A percentile compares a stretch with the other conserved stretches of the same genome.
These are phyloP conservation scores for Fraxinus xanthoxyloides DNA, from an alignment of 305 asterid species.

Conservation along the genomic window DNA sequence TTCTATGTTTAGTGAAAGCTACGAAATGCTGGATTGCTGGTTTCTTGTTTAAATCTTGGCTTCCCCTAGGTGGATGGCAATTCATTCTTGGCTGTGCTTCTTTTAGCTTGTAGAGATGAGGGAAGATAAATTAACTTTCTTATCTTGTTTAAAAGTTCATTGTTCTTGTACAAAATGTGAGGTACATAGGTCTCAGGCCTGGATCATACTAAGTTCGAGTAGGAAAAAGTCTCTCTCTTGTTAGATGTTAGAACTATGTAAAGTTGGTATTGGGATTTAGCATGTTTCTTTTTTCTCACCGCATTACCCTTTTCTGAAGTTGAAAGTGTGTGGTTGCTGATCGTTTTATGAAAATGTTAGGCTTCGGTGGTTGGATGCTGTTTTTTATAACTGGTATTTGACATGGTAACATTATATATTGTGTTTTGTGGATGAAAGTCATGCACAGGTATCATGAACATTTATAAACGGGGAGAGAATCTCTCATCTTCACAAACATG, in stretches of 20 bases:
- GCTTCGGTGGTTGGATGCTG: background rate
- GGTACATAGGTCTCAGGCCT: background rate
- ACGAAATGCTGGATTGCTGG: constrained; percentile 15
- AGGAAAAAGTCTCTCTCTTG: background rate
- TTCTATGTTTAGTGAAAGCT: constrained; percentile 7
- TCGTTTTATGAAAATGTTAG: background rate
- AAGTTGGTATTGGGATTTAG: background rate
- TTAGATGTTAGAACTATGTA: background rate
- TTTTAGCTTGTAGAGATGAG: constrained; percentile 13
- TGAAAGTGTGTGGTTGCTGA: background rate
- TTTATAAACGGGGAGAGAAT: background rate
- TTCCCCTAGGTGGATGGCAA: constrained; percentile 52
- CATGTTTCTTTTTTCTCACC: background rate
- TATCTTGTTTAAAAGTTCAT: constrained; percentile 3
- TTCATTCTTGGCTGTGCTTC: constrained; percentile 77
- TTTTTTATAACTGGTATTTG: background rate
- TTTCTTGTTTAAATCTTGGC: constrained; percentile 32
- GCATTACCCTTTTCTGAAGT: background rate
- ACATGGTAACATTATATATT: background rate
- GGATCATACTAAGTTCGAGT: constrained; percentile 4
- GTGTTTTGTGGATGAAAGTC: background rate
- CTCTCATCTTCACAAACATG: background rate
- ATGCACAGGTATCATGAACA: background rate
- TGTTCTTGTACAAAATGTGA: constrained; percentile 28
- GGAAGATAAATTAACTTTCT: background rate